Evolutionary conservation across 495 filamentous ascomycete genomes (phyloP), one percentile per base, ranked within the genome.

Genomic region (Trichocladium antarcticum): DNA sequence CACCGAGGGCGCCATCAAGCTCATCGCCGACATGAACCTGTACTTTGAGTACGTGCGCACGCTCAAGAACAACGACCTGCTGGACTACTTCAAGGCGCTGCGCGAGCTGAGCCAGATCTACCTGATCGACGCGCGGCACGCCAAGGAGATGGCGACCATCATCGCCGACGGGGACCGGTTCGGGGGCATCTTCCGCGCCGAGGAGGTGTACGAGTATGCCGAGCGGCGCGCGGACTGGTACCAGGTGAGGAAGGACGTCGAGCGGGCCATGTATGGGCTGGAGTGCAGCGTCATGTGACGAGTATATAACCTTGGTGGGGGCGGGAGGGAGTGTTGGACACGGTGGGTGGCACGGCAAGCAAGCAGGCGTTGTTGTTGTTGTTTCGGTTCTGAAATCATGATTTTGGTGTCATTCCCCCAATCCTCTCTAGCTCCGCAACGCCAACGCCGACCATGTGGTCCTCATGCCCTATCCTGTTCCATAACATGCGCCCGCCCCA

Each of bases 161-260:
- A 95, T 99, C 58, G 93, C 93, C 0, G 92, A 99, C 63, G 80
- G 78, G 2, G 85, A 86, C 52, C 76, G 92, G 11, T 99, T 96
- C 63, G 73, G 82, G 14, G 93, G 93, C 2, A 85, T 97, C 48
- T 95, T 96, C 61, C 74, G 88, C 38, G 86, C 88, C 20, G 92
- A 99, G 60, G 93, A 99, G 66, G 92, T 97, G 1, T 95, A 92
- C 60, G 93, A 96, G 70, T 99, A 92, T 68, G 93, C 89, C 11
- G 87, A 95, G 64, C 71, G 93, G 50, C 72, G 93, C 49, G 89
- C 88, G 54, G 93, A 99, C 65, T 99, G 93, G 93, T 93, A 83
- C 61, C 73, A 77, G 45, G 84, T 99, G 5, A 83, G 82, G 69
- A 76, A 75, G 49, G 79, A 87, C 46, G 89, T 99, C 17, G 93